Conservation (phyloP, 139 green algal genomes). For the Pseudopediastrum boryanum region DNA sequence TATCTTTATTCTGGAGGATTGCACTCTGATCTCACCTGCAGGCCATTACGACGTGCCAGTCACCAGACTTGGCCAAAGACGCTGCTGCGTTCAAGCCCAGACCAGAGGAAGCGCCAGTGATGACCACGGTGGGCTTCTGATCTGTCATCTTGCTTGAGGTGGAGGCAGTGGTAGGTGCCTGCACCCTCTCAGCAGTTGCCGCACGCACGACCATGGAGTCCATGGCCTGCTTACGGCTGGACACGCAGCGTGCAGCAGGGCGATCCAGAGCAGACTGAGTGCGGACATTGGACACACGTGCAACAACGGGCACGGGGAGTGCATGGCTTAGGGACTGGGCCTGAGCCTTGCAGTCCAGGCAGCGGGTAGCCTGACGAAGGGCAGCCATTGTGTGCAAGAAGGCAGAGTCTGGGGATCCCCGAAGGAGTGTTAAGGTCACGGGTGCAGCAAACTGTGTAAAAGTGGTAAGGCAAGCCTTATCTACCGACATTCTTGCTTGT, state of each 20-base stretch:
- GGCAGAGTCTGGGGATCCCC: too few relatives aligned
- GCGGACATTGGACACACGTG: too few relatives aligned
- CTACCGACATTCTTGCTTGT: too few relatives aligned
- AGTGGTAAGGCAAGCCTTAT: too few relatives aligned
- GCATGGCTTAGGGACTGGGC: too few relatives aligned
- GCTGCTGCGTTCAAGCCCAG: slow-evolving; percentile 87
- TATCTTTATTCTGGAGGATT: too few relatives aligned
- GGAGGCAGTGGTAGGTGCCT: slow-evolving; percentile 11
- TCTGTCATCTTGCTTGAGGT: slow-evolving; percentile 29
- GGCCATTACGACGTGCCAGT: slow-evolving; percentile 93
- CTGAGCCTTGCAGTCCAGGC: too few relatives aligned
- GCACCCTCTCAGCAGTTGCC: slow-evolving; percentile 14
- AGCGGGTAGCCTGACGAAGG: too few relatives aligned
- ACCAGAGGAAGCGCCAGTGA: slow-evolving; percentile 91
- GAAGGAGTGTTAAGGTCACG: too few relatives aligned
- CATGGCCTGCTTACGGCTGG: not conserved
- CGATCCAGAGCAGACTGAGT: not conserved
- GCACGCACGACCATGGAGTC: not conserved
- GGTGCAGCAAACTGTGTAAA: too few relatives aligned
- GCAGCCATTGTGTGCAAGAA: too few relatives aligned
- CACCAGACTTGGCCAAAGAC: slow-evolving; percentile 65
- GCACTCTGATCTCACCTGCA: slow-evolving; percentile 50
- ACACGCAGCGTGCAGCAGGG: not conserved
- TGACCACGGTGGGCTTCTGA: slow-evolving; percentile 53
- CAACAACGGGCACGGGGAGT: too few relatives aligned